phyloP scores from a whole-genome alignment of 148 eudicot genomes.

The Amaranthus hypochondriacus region DNA sequence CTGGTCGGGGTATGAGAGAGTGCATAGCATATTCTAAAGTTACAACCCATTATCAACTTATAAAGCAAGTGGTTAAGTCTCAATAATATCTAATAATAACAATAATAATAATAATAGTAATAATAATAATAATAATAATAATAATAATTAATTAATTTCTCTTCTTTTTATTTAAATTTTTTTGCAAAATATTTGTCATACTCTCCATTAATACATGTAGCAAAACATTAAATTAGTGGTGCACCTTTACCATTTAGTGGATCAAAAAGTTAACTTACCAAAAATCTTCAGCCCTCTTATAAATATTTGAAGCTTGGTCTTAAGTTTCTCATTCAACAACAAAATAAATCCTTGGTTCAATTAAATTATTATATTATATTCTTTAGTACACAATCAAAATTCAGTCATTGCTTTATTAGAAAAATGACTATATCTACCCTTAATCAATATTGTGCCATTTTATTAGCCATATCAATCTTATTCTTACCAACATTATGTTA shows the following conservation, averaged over 20 bases:
- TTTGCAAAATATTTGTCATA: conserved; percentile 2
- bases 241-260: conserved; percentile 14
- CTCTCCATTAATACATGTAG: conserved; percentile 10
- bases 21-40: too few relatives aligned
- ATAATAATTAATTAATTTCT: too few relatives aligned
- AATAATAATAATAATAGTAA: too few relatives aligned
- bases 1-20: too few relatives aligned
- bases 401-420: not conserved
- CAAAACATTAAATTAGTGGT: conserved; percentile 8
- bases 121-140: too few relatives aligned
- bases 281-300: not conserved
- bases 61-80: too few relatives aligned
- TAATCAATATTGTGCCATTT: not conserved
- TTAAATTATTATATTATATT: too few relatives aligned
- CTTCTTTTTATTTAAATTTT: too few relatives aligned
- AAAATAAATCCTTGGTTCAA: too few relatives aligned
- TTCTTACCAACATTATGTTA: conserved; percentile 30
- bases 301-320: not conserved
- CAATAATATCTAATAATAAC: too few relatives aligned
- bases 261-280: not conserved
- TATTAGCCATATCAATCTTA: conserved; percentile 13
- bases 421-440: not conserved
- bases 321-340: not conserved
- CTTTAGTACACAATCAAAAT: too few relatives aligned
- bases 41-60: too few relatives aligned